A percentile compares a stretch with the other conserved stretches of the same genome.
These are phyloP conservation scores for Aspergillus transmontanensis DNA, from an alignment of 2,329 filamentous ascomycete genomes.

Conservation along the genomic window DNA sequence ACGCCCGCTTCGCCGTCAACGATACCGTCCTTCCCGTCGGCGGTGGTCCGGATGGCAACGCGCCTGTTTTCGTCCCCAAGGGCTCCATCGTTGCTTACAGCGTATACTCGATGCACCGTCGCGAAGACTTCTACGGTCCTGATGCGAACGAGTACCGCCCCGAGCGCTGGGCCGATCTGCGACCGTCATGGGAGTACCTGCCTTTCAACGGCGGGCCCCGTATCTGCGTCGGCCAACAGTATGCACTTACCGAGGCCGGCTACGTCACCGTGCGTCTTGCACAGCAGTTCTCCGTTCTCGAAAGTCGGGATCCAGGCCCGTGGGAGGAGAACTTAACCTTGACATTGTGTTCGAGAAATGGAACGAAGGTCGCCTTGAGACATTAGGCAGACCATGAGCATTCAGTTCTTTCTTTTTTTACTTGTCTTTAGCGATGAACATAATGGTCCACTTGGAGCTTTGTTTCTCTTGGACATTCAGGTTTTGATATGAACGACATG, in stretches of 20 bases:
- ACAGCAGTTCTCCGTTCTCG: slow-evolving; percentile 33
- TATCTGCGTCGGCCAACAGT: slow-evolving; percentile 39
- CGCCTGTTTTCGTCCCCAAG: slow-evolving; percentile 66
- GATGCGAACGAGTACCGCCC: slow-evolving; percentile 52
- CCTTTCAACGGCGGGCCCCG: slow-evolving; percentile 38
- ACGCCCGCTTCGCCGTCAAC: slow-evolving; percentile 37
- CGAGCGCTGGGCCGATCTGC: slow-evolving; percentile 48
- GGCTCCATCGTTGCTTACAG: slow-evolving; percentile 67
- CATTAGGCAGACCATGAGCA: not conserved
- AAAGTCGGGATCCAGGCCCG: slow-evolving; percentile 30
- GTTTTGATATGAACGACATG: not conserved
- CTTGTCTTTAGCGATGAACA: not conserved
- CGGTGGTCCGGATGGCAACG: slow-evolving; percentile 61
- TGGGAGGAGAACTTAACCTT: slow-evolving; percentile 30
- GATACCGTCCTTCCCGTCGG: slow-evolving; percentile 49
- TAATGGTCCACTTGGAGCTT: not conserved
- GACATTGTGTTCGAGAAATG: slow-evolving; percentile 28
- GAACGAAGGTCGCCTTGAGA: slow-evolving; percentile 20
- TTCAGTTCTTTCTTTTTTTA: not conserved
- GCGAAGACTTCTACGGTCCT: slow-evolving; percentile 49
- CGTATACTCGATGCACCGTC: slow-evolving; percentile 71
- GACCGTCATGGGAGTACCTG: slow-evolving; percentile 35
- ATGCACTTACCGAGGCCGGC: slow-evolving; percentile 39
- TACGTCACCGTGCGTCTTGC: slow-evolving; percentile 38
- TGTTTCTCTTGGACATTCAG: not conserved